Evolutionary conservation across 2,329 filamentous ascomycete genomes (phyloP), one percentile per base, ranked within the genome.

Genomic region (Hypocrella siamensis): DNA sequence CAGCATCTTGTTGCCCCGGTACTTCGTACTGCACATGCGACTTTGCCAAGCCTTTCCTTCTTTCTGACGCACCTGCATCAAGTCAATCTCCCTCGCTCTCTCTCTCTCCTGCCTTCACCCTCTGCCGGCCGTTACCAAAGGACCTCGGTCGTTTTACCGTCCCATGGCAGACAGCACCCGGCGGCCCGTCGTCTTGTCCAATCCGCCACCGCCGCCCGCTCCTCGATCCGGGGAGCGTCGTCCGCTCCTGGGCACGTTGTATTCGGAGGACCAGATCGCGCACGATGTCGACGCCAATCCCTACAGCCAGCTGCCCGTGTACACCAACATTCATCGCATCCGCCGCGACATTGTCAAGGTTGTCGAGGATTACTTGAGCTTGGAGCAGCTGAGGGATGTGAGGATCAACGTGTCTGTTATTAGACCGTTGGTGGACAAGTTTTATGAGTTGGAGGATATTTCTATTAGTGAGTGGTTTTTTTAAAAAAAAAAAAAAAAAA

Each of bases 361-460:
- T 19, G 70, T 76, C 31, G 72, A 75, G 56, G 66, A 69, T 48
- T 67, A 68, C 42, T 52, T 72, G 46, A 82, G 73, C 35, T 60
- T 79, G 34, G 79, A 85, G 42, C 82, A 90, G 58, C 60, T 92
- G 39, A 71, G 77, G 45, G 79, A 84, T 49, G 76, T 84, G 34
- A 70, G 81, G 36, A 84, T 90, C 63, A 90, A 90, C 48, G 69
- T 82, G 31, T 67, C 78, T 2, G 76, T 90, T 28, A 75, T 90
- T 15, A 70, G 83, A 35, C 83, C 83, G 1, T 57, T 90, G 17
- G 80, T 90, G n/a, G 80, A 90, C 49, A 79, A 82, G 48, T 67
- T 88, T 7, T 90, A 84, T 48, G 75, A 81, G 44, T 65, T 76
- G 36, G 68, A 82, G 36, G 83, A 90, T 57, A 75, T 86, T 25